Conservation (phyloP, 164 flowering plant genomes). For the grape (Vitis vinifera) region DNA sequence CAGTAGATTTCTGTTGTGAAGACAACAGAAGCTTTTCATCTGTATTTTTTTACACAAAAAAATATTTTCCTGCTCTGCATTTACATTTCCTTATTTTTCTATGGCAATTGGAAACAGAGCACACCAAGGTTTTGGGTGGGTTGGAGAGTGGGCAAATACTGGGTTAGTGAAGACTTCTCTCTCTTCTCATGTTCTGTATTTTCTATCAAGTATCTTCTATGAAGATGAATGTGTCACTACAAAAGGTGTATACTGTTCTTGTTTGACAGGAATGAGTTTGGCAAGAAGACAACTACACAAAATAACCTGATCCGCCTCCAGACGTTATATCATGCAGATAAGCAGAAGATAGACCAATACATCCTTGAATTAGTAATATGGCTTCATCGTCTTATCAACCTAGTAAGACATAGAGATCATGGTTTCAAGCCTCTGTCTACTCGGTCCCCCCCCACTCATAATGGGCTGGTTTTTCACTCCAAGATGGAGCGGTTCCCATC, state of each 20-base stretch:
- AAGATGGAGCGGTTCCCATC: constrained; percentile 21
- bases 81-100: constrained; percentile 3
- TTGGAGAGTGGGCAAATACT: constrained; percentile 84
- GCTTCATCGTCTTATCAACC: constrained; percentile 59
- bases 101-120: constrained; percentile 41
- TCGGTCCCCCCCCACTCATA: constrained; percentile 43
- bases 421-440: constrained; percentile 37
- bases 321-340: constrained; percentile 75
- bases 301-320: constrained; percentile 53
- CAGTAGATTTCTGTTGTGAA: not conserved
- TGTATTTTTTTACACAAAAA: too few species aligned
- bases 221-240: too few species aligned
- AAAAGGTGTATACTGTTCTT: not conserved
- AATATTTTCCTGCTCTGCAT: not conserved
- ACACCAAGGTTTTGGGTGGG: constrained; percentile 91
- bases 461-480: constrained; percentile 16
- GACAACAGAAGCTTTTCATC: not conserved
- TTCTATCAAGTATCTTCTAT: not conserved
- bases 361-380: constrained; percentile 58
- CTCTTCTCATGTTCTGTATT: not conserved
- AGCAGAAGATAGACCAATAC: constrained; percentile 46
- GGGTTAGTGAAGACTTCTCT: constrained; percentile 43
- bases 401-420: constrained; percentile 42
- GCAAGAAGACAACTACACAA: constrained; percentile 32
- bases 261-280: constrained; percentile 47